Evolutionary conservation across 129 eudicot genomes (phyloP), one percentile per base, ranked within the genome.

Genomic region (Saussurea involucrata): DNA sequence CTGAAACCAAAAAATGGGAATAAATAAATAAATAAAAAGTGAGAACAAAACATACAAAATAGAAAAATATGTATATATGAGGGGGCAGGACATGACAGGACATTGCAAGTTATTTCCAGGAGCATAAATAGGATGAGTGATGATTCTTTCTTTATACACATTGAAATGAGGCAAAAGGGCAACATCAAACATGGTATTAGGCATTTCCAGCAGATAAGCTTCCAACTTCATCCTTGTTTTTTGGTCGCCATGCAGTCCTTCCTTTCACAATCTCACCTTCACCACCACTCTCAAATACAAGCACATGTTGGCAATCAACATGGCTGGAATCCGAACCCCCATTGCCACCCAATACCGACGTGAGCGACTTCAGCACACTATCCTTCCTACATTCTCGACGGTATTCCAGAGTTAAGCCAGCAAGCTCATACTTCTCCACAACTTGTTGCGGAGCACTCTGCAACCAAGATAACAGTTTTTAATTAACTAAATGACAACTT

Each of bases 311-410:
- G 85, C 97, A 95, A 83, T 95, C 95, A 28, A 95, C 88, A 49
- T 66, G 22, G 20, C 89, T 84, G 17, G 84, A 55, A 55, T 63
- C 71, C 8, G 83, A 75, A 81, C 80, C 46, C 15, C 68, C 44
- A 34, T 73, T 73, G 22, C 80, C 64, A 0, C 83, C 86, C 72
- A 86, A 24, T 20, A 90, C 82, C 1, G 90, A 71, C 10, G 96
- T 88, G 5, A 90, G 97, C 53, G 99, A 95, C 74, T 92, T 92
- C 81, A 95, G 77, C 87, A 92, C 92, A 18, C 92, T 87, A 88
- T 95, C 97, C 86, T 88, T 92, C 73, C 76, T 86, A 76, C 99
- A 95, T 84, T 95, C 99, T 86, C 95, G 83, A 69, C 99, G 78
- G 80, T 92, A 95, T 84, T 95, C 97, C 25, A 95, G 80, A n/a